Base-by-base conservation (phyloP, 805 yeast species). In the Torulaspora quercuum region DNA sequence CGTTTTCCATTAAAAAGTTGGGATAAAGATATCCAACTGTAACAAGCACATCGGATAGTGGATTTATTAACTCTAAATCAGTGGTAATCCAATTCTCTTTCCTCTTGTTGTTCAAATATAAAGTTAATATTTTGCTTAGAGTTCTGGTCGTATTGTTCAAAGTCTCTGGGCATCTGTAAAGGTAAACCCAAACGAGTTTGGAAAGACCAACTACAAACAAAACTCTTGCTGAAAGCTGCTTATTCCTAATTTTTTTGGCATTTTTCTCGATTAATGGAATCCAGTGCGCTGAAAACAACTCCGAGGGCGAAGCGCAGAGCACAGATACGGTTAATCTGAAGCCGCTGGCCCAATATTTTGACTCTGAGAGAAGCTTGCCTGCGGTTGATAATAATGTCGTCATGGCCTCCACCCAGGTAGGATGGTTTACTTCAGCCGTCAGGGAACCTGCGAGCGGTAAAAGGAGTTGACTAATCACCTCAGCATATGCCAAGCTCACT, bases 361-460 rank as follows among this genome's bases (percentile, higher is more conserved):
- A 26, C 40, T 60, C 70, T 26, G 53, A 50, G 39, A 61, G 71
- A 65, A 72, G 69, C 32, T 64, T 73, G 38, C 56, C 59, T 25
- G 69, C 70, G 10, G 72, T 75, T 10, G 68, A 60, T 56, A 74
- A 79, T 9, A 90, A 76, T 12, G 69, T 64, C 14, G 73, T 73
- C 36, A 87, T 75, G 0, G 96, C 92, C 25, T 78, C 84, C 0
- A 81, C 79, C 99, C 98, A 92, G 1, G 82, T 78, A 3, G 98
- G 98, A 57, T 90, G 95, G 53, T 92, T 90, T 0, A 87, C 89
- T 56, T 92, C 99, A 0, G 96, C 97, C 0, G 96, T 86, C 20
- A 89, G 69, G 1, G 78, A 70, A 6, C 86, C 90, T 0, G 97
- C 94, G 15, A 92, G 59, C 0, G 97, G 94, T 25, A 87, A 64